Conservation (phyloP, 2,329 filamentous ascomycete genomes). For the Mycocentrospora acerina region DNA sequence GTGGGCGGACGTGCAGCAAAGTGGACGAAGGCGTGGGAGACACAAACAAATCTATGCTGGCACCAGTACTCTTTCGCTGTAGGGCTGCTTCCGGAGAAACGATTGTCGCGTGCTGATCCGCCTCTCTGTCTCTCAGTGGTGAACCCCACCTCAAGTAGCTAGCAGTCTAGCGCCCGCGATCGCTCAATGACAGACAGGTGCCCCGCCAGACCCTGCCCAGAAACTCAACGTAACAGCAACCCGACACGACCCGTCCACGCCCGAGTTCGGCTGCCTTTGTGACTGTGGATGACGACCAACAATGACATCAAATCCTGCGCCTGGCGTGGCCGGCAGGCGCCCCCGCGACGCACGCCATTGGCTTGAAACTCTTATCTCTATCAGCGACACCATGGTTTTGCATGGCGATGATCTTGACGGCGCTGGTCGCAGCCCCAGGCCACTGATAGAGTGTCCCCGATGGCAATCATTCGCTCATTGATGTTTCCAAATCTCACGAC, state of each 20-base stretch:
- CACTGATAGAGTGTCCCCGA: constrained; percentile 65
- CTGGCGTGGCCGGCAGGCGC: constrained; percentile 16
- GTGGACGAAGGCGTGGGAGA: constrained; percentile 1
- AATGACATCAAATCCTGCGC: constrained; percentile 27
- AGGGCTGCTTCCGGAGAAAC: constrained; percentile 4
- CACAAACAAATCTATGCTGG: too few relatives aligned
- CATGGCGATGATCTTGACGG: constrained; percentile 26
- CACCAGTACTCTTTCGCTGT: too few relatives aligned
- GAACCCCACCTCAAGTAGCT: too few relatives aligned
- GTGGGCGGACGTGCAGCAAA: constrained; percentile 13
- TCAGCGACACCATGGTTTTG: constrained; percentile 36
- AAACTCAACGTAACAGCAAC: constrained; percentile 22
- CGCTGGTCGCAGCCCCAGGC: constrained; percentile 21
- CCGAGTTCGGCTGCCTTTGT: constrained; percentile 12
- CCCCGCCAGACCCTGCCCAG: not conserved
- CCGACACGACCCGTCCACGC: constrained; percentile 6
- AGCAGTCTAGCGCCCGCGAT: constrained; percentile 4
- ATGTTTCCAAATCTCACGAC: constrained; percentile 57
- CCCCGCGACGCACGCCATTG: constrained; percentile 30
- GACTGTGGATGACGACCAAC: constrained; percentile 22
- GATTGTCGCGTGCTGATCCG: too few relatives aligned
- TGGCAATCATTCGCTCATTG: constrained; percentile 58
- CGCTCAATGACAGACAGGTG: not conserved
- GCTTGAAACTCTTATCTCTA: constrained; percentile 36
- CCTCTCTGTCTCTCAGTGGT: too few relatives aligned